These are phyloP conservation scores for Irpex sp. DNA, from an alignment of 1,284 basidiomycete genomes.

Conservation along the genomic window DNA sequence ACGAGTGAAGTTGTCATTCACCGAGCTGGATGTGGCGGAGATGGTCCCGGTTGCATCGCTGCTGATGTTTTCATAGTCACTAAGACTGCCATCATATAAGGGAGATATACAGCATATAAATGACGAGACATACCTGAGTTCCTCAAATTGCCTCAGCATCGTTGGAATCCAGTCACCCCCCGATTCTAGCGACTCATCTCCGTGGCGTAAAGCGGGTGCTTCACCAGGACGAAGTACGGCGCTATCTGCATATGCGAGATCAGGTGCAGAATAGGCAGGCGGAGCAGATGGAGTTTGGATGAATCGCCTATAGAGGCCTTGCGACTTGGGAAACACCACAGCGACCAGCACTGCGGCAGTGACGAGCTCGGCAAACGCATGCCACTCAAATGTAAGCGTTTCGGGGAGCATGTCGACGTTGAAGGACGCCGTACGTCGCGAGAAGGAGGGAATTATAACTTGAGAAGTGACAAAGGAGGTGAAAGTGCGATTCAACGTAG, in stretches of 20 bases:
- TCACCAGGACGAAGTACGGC: not conserved
- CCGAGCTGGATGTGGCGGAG: too few relatives aligned
- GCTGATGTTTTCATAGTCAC: not conserved
- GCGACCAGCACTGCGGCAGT: not conserved
- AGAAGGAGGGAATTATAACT: not conserved
- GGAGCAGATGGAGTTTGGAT: not conserved
- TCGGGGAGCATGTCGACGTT: not conserved
- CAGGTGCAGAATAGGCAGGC: not conserved
- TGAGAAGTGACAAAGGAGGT: not conserved
- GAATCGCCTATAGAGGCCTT: not conserved
- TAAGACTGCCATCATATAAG: not conserved
- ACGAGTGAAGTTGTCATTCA: too few relatives aligned
- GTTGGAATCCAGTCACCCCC: not conserved
- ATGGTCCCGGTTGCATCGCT: not conserved
- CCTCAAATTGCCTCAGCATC: not conserved
- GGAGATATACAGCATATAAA: not conserved
- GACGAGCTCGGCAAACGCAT: not conserved
- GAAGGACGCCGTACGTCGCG: not conserved
- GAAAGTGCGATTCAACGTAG: too few relatives aligned
- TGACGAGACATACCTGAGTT: not conserved
- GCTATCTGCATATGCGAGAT: not conserved
- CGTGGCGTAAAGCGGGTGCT: not conserved
- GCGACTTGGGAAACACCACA: not conserved
- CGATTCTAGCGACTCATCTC: not conserved
- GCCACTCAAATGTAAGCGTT: not conserved